A percentile compares a stretch with the other conserved stretches of the same genome.
Conservation (phyloP, 257 asterid species). For the Solanum paucissectum region DNA sequence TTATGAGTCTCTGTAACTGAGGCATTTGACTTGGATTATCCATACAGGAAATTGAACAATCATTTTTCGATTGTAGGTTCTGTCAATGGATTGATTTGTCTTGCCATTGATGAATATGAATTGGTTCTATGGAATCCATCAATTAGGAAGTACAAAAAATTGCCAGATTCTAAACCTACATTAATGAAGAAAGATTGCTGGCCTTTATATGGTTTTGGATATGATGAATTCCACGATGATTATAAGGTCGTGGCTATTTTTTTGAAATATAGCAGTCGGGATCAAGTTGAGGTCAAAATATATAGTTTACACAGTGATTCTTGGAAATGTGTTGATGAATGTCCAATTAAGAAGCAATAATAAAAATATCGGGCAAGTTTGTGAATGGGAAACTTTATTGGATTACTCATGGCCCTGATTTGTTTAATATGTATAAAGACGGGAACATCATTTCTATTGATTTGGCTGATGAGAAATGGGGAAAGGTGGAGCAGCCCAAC, state of each 20-base stretch:
- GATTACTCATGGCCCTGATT: neutral
- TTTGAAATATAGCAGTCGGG: neutral
- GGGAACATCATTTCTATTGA: conserved; percentile 10
- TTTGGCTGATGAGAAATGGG: neutral
- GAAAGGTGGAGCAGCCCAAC: conserved; percentile 14
- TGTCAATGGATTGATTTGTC: neutral
- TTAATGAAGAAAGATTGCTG: neutral
- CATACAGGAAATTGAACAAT: neutral
- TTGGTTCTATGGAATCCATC: neutral
- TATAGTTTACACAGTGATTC: neutral
- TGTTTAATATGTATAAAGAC: neutral
- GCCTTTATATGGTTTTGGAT: neutral
- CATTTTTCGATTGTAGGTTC: neutral
- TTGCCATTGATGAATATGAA: neutral
- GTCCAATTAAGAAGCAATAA: neutral
- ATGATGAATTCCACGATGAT: neutral
- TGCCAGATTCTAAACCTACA: neutral
- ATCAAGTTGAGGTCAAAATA: neutral
- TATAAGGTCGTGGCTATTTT: neutral
- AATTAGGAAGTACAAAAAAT: neutral
- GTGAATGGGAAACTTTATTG: neutral
- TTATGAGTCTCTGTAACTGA: neutral
- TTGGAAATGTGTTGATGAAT: neutral
- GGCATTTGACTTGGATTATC: neutral
- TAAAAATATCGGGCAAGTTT: neutral